phyloP scores from a whole-genome alignment of 257 asterid genomes.

The Verbascum thapsus region DNA sequence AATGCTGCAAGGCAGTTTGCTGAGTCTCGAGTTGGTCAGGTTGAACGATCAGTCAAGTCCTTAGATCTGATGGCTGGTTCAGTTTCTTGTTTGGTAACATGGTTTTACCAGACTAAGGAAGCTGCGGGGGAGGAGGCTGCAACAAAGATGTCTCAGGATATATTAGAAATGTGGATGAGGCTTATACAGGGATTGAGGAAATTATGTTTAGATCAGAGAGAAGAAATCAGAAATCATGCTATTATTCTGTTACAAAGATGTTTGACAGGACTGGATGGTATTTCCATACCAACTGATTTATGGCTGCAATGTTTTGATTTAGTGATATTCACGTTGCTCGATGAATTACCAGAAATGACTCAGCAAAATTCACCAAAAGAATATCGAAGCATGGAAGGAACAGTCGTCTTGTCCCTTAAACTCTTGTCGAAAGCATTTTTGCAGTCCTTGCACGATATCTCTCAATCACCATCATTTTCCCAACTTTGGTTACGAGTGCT shows the following conservation, averaged over 20 bases:
- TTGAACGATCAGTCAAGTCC: slow-evolving; percentile 71
- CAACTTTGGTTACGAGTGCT: slow-evolving; percentile 70
- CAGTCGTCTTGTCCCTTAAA: slow-evolving; percentile 65
- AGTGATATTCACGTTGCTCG: slow-evolving; percentile 72
- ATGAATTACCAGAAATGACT: slow-evolving; percentile 64
- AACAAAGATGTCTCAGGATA: slow-evolving; percentile 71
- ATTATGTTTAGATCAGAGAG: slow-evolving; percentile 78
- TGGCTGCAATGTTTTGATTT: slow-evolving; percentile 79
- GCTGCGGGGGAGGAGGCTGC: slow-evolving; percentile 66
- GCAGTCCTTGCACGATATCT: slow-evolving; percentile 59
- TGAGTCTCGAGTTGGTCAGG: slow-evolving; percentile 77
- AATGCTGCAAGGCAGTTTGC: slow-evolving; percentile 91
- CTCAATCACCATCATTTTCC: slow-evolving; percentile 57
- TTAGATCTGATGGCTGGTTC: slow-evolving; percentile 92
- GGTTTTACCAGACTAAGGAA: slow-evolving; percentile 75
- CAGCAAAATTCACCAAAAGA: slow-evolving; percentile 69
- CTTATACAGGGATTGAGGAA: slow-evolving; percentile 78
- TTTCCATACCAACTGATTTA: slow-evolving; percentile 54
- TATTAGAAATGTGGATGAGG: slow-evolving; percentile 96
- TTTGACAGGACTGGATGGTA: slow-evolving; percentile 67
- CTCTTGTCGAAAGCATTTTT: slow-evolving; percentile 66
- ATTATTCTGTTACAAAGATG: slow-evolving; percentile 69
- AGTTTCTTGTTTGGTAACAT: slow-evolving; percentile 63
- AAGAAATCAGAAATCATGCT: slow-evolving; percentile 84
- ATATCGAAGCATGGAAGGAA: slow-evolving; percentile 73